phyloP scores from a whole-genome alignment of 768 basidiomycete species.

The Lactifluus echinatus region DNA sequence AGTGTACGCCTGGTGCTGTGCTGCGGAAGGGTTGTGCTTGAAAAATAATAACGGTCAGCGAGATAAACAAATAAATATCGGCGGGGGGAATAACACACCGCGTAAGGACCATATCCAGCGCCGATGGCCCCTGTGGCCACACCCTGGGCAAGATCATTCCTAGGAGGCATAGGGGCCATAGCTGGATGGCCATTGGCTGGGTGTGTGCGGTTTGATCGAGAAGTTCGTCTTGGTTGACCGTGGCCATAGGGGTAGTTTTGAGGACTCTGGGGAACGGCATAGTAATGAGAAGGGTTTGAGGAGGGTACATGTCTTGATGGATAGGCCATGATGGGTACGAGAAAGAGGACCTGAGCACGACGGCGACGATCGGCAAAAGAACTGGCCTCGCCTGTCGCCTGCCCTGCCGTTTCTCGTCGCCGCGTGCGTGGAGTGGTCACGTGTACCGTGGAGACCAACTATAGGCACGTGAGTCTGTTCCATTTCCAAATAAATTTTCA shows the following conservation, averaged over 20 bases:
- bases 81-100: constrained; percentile 38
- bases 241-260: constrained; percentile 10
- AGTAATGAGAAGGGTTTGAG: constrained; percentile 41
- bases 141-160: constrained; percentile 57
- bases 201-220: constrained; percentile 20
- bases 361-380: not conserved
- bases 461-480: too few relatives aligned
- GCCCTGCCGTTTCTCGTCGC: not conserved
- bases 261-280: constrained; percentile 59
- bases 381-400: not conserved
- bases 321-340: constrained; percentile 15
- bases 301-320: constrained; percentile 15
- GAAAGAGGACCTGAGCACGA: not conserved
- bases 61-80: too few relatives aligned
- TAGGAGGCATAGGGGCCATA: constrained; percentile 21
- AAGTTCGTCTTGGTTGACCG: constrained; percentile 16
- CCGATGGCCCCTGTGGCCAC: constrained; percentile 79
- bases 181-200: constrained; percentile 1
- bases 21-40: constrained; percentile 44
- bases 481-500: too few relatives aligned
- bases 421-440: not conserved
- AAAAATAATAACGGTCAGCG: constrained; percentile 24
- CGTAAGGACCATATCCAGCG: constrained; percentile 77
- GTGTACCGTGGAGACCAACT: not conserved
- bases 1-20: constrained; percentile 34